Conservation (phyloP, 495 filamentous ascomycete species). For the Lepraria neglecta region DNA sequence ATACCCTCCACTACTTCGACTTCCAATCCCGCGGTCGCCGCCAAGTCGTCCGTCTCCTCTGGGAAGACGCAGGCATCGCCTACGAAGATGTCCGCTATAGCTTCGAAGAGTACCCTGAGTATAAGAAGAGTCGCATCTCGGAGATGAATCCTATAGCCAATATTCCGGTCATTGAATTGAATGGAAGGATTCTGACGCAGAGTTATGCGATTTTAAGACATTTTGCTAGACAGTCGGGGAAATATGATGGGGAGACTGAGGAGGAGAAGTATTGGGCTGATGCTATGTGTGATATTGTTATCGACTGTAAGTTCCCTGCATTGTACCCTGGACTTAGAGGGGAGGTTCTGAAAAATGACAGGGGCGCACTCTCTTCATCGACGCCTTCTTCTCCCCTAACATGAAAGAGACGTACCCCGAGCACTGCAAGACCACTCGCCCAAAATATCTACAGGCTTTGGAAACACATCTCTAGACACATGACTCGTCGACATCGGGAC, state of each 20-base stretch:
- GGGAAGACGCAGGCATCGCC: constrained; percentile 40
- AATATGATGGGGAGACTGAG: constrained; percentile 38
- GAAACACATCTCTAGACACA: constrained; percentile 26
- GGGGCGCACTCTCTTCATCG: constrained; percentile 32
- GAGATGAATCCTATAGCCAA: constrained; percentile 34
- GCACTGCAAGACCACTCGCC: constrained; percentile 23
- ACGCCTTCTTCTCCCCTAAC: constrained; percentile 27
- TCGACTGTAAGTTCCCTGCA: constrained; percentile 30
- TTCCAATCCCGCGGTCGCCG: constrained; percentile 40
- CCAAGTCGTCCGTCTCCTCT: constrained; percentile 38
- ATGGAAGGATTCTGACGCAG: constrained; percentile 38
- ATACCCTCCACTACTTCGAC: constrained; percentile 40
- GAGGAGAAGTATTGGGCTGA: constrained; percentile 41
- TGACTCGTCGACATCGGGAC: constrained; percentile 24
- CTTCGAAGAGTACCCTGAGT: constrained; percentile 37
- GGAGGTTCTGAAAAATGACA: neutral
- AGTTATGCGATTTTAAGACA: constrained; percentile 39
- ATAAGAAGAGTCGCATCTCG: constrained; percentile 33
- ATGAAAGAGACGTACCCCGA: constrained; percentile 25
- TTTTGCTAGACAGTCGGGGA: constrained; percentile 35
- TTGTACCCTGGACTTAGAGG: neutral
- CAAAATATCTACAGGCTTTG: constrained; percentile 22
- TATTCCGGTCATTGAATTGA: constrained; percentile 39
- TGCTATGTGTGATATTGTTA: constrained; percentile 40
- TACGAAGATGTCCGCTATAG: constrained; percentile 39